Percentiles rank a stretch among this genome's conserved stretches.
Evolutionary conservation across 2,329 filamentous ascomycete species (phyloP).

Genomic region (Lojkania enalia): DNA sequence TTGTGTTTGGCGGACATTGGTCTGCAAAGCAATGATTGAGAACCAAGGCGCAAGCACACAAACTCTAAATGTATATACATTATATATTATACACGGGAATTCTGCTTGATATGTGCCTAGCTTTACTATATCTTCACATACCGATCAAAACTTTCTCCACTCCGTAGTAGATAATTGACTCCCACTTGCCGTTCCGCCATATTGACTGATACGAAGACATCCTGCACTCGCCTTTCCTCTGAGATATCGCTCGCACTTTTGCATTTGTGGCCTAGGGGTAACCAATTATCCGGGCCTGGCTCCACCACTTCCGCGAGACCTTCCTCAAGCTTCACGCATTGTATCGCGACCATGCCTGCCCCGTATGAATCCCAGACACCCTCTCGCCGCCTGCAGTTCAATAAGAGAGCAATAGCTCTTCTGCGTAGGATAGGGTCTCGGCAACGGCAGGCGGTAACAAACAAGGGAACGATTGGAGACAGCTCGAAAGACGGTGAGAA

Average conservation of each 20-base stretch:
- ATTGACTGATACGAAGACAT: conserved; percentile 28
- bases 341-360: conserved; percentile 26
- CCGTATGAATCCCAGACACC: conserved; percentile 33
- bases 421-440: conserved; percentile 32
- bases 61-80: too few species aligned
- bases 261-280: conserved; percentile 17
- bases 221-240: conserved; percentile 23
- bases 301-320: conserved; percentile 18
- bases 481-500: conserved; percentile 36
- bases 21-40: too few species aligned
- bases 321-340: conserved; percentile 30
- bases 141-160: conserved; percentile 21
- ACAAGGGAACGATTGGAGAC: conserved; percentile 31
- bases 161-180: conserved; percentile 25
- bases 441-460: conserved; percentile 29
- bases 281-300: conserved; percentile 23
- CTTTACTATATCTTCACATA: conserved; percentile 25
- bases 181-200: conserved; percentile 23
- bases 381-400: conserved; percentile 29
- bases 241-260: conserved; percentile 11
- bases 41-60: too few species aligned
- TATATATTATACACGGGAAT: too few species aligned
- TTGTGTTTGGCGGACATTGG: too few species aligned
- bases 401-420: conserved; percentile 28
- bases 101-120: too few species aligned